A percentile compares a stretch with the other conserved stretches of the same genome.
phyloP scores from a whole-genome alignment of 176 grass and related monocot species.

The Tillandsia fasciculata region DNA sequence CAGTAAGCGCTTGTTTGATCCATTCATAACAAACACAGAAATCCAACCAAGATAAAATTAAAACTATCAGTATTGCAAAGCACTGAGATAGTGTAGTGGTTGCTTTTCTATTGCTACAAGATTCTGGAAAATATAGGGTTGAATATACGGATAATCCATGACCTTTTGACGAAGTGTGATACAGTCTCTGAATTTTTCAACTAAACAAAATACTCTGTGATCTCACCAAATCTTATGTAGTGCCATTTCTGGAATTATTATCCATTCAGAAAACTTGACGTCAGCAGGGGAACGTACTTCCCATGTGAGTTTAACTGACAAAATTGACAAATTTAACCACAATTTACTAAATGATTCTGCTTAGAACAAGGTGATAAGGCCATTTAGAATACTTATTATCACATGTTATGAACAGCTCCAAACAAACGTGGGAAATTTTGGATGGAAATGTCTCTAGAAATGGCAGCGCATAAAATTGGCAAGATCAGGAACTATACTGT shows the following conservation, averaged over 20 bases:
- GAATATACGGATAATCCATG: too few relatives aligned
- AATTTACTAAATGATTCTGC: background rate
- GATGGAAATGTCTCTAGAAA: too few relatives aligned
- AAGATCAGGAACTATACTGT: background rate
- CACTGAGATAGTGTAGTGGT: background rate
- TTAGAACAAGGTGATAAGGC: background rate
- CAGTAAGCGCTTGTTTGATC: constrained; percentile 4
- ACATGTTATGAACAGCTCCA: too few relatives aligned
- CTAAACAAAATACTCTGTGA: background rate
- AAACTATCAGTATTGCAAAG: background rate
- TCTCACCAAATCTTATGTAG: background rate
- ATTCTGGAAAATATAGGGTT: background rate
- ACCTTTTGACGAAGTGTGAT: too few relatives aligned
- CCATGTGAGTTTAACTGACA: too few relatives aligned
- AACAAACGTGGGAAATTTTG: too few relatives aligned
- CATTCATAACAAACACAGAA: constrained; percentile 3
- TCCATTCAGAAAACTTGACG: background rate
- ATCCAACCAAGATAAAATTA: background rate
- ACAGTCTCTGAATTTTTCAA: too few relatives aligned
- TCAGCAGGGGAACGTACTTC: too few relatives aligned
- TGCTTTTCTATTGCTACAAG: background rate
- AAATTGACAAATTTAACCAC: background rate
- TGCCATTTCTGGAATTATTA: background rate
- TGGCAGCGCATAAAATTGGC: too few relatives aligned
- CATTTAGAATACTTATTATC: background rate